These are phyloP conservation scores for Pseudogymnoascus sp. DNA, from an alignment of 2,329 filamentous ascomycete species.

Conservation along the genomic window DNA sequence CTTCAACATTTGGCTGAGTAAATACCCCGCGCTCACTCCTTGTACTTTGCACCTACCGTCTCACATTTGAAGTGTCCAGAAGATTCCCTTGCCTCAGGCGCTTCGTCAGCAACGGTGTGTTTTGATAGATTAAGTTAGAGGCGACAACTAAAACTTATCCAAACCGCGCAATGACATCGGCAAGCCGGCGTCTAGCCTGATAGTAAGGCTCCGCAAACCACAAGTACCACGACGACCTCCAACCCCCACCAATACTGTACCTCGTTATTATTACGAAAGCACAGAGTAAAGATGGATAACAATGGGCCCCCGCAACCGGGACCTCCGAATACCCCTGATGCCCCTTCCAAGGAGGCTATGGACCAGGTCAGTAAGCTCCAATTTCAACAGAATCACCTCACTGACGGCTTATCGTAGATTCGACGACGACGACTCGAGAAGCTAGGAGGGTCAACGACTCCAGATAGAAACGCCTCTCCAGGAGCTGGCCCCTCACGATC, in stretches of 20 bases:
- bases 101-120: conserved; percentile 5
- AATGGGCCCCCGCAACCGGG: not conserved
- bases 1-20: conserved; percentile 2
- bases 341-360: conserved; percentile 50
- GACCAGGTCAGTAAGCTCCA: conserved; percentile 37
- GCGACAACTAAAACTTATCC: conserved; percentile 1
- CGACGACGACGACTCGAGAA: conserved; percentile 23
- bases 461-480: conserved; percentile 14
- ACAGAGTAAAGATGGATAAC: conserved; percentile 5
- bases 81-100: not conserved
- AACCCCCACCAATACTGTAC: conserved; percentile 1
- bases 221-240: not conserved
- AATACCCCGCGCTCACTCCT: not conserved
- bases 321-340: conserved; percentile 30
- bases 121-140: conserved; percentile 5
- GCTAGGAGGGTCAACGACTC: conserved; percentile 18
- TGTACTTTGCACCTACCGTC: not conserved
- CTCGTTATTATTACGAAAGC: not conserved
- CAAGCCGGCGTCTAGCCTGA: conserved; percentile 5
- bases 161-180: conserved; percentile 6
- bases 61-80: not conserved
- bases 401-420: conserved; percentile 16
- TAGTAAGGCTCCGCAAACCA: not conserved
- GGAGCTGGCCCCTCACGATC: conserved; percentile 14
- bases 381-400: conserved; percentile 9